Base-by-base conservation (phyloP, 78 protist species). In the Cyanophora paradoxa region DNA sequence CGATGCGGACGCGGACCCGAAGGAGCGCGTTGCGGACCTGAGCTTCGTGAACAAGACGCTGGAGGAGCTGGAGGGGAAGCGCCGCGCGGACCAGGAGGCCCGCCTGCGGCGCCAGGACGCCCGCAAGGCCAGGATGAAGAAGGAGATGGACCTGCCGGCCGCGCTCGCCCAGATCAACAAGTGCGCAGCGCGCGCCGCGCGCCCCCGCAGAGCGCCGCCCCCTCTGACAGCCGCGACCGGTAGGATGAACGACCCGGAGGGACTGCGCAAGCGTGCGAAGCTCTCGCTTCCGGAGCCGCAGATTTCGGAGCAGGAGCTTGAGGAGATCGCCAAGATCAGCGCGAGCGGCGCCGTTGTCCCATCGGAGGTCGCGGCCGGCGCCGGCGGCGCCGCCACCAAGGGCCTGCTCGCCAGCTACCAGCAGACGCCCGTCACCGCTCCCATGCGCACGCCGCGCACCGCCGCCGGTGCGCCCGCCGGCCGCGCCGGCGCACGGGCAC, bases 291-390 rank as follows among this genome's bases (percentile, higher is more conserved):
- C 94, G 14, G 78, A 71, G 6, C 92, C 52, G 26, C 93, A 89
- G 67, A 75, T 93, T 7, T 63, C 89, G 7, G 97, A 91, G 58
- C 71, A 61, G 46, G 94, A 89, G 79, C 70, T 91, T 14, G 85
- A 74, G 42, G 89, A 74, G 76, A 59, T 93, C 48, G 84, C 83
- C 50, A 81, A 84, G 22, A 31, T 52, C n/a, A 34, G 65, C 20
- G 34, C 68, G 34, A 30, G 61, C 24, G 16, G 26, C 34, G 37
- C 34, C 28, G 63, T 17, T 30, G 54, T 52, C 71, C 52, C 26
- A 24, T 52, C 19, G 16, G 68, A 26, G 37, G 24, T 5, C 36
- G 36, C 11, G 67, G 39, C 24, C 19, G 13, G 39, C 6, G 67
- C 20, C 24, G 39, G 58, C 34, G 62, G 52, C 33, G 69, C 34